These are phyloP conservation scores for Mycena sp. DNA, from an alignment of 1,284 basidiomycete species.

Conservation along the genomic window DNA sequence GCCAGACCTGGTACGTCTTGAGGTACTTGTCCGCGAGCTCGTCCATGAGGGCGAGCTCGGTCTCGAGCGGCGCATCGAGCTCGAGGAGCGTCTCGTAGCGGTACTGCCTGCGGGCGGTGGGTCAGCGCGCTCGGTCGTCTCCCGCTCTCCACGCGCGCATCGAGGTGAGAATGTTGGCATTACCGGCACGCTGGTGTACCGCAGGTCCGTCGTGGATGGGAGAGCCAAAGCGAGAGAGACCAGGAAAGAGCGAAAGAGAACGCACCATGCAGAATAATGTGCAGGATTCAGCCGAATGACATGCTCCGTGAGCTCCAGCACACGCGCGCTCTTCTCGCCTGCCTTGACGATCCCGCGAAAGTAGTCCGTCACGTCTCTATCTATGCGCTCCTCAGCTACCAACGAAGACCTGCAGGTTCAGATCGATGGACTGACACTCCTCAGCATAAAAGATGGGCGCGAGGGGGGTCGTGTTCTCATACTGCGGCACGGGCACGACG, in stretches of 20 bases:
- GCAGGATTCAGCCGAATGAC: conserved; percentile 91
- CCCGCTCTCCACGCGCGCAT: too few relatives aligned
- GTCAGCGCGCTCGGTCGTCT: too few relatives aligned
- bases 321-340: conserved; percentile 82
- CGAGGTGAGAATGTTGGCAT: too few relatives aligned
- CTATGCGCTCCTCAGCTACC: conserved; percentile 50
- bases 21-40: conserved; percentile 82
- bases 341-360: conserved; percentile 85
- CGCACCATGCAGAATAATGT: conserved; percentile 94
- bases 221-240: too few relatives aligned
- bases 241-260: neutral
- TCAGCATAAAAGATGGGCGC: conserved; percentile 90
- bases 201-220: too few relatives aligned
- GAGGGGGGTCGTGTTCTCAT: conserved; percentile 79
- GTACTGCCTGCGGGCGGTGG: conserved; percentile 80
- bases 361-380: conserved; percentile 92
- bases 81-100: conserved; percentile 85
- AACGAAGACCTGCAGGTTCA: conserved; percentile 11
- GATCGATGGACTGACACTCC: conserved; percentile 72
- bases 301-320: conserved; percentile 84
- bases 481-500: conserved; percentile 82
- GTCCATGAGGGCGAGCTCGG: conserved; percentile 86
- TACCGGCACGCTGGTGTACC: too few relatives aligned
- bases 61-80: conserved; percentile 71
- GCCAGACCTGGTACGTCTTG: conserved; percentile 98